phyloP scores from a whole-genome alignment of 139 green algal species.

The Mesotaenium endlicherianum region DNA sequence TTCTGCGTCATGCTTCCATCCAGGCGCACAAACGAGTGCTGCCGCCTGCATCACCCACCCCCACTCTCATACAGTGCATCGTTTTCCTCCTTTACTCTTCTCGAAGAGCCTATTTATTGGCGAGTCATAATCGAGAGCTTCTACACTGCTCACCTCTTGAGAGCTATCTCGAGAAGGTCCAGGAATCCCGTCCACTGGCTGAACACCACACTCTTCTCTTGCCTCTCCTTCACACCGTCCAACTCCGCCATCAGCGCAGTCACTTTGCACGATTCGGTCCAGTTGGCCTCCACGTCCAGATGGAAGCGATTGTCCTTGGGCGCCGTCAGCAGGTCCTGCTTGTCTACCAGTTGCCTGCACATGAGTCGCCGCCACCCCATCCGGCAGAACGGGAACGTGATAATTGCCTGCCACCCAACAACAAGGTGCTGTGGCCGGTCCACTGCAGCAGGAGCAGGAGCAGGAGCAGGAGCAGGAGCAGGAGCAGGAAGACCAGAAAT shows the following conservation, averaged over 20 bases:
- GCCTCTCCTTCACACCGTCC: neutral
- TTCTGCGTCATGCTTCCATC: conserved; percentile 69
- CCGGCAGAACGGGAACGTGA: neutral
- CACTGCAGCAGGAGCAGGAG: neutral
- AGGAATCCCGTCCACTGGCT: conserved; percentile 90
- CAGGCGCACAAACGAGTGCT: conserved; percentile 59
- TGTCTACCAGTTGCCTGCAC: neutral
- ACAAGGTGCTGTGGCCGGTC: neutral
- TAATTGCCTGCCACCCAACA: neutral
- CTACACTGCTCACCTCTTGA: conserved; percentile 30
- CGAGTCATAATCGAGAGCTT: neutral
- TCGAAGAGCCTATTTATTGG: too few species aligned
- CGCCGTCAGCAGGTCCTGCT: neutral
- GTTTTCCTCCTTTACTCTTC: too few species aligned
- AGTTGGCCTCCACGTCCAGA: conserved; percentile 42
- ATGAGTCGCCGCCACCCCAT: neutral
- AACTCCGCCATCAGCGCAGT: conserved; percentile 22
- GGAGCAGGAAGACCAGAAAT: neutral
- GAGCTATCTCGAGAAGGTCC: conserved; percentile 76
- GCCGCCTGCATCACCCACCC: too few species aligned
- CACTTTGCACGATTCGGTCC: conserved; percentile 41
- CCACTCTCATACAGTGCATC: too few species aligned
- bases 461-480: neutral
- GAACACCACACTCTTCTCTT: conserved; percentile 84
- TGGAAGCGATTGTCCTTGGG: conserved; percentile 32